Evolutionary conservation across 352 stramenopile genomes (phyloP).

Genomic region (Pythium monospermum): DNA sequence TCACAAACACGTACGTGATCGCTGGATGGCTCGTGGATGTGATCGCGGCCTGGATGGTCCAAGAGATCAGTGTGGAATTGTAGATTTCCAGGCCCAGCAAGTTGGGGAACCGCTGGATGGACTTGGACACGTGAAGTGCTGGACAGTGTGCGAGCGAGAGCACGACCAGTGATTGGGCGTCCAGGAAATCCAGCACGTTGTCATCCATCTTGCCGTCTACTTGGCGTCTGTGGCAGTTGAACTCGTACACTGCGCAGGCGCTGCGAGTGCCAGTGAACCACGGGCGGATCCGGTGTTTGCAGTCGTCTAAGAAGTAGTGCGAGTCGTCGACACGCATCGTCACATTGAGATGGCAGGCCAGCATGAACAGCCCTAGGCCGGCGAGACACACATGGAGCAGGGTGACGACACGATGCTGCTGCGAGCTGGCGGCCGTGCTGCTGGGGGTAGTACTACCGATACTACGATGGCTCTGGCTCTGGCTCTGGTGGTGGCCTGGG

Average conservation of each 20-base stretch:
- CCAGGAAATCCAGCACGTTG: slow-evolving; percentile 4
- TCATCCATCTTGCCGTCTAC: slow-evolving; percentile 1
- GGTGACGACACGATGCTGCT: neutral
- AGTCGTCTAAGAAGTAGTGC: slow-evolving; percentile 5
- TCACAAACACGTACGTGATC: slow-evolving; percentile 12
- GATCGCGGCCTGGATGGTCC: slow-evolving; percentile 1
- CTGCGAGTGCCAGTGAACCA: slow-evolving; percentile 12
- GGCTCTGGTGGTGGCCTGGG: neutral
- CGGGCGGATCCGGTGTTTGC: slow-evolving; percentile 10
- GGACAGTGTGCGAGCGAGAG: neutral
- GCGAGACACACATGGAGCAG: neutral
- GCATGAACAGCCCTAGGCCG: neutral
- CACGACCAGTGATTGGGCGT: neutral
- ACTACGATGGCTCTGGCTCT: neutral
- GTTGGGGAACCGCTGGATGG: neutral
- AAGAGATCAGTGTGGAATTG: slow-evolving; percentile 11
- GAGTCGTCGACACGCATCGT: neutral
- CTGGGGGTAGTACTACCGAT: neutral
- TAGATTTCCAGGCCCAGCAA: neutral
- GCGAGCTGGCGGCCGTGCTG: neutral
- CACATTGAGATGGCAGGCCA: slow-evolving; percentile 1
- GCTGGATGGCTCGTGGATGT: neutral
- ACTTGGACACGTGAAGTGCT: neutral
- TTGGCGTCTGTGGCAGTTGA: slow-evolving; percentile 12
- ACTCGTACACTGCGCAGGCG: slow-evolving; percentile 13